These are phyloP conservation scores for Botryosphaeria agaves DNA, from an alignment of 2,329 filamentous ascomycete species.

Conservation along the genomic window DNA sequence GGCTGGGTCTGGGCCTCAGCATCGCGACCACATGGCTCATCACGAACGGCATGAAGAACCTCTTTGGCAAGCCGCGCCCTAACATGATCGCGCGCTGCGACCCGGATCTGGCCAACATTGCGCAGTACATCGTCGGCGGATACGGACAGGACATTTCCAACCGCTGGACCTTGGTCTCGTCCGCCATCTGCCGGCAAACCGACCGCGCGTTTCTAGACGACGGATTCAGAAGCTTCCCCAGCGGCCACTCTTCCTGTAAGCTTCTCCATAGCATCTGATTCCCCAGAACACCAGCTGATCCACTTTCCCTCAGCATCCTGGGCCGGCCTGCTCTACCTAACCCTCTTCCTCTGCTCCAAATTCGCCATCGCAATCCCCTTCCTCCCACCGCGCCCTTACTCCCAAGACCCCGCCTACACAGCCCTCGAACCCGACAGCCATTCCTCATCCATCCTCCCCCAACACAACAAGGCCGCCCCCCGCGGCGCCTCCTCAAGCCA, in stretches of 20 bases:
- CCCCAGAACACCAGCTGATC: neutral
- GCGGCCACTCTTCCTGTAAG: slow-evolving; percentile 53
- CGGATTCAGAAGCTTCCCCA: slow-evolving; percentile 73
- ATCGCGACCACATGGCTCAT: slow-evolving; percentile 60
- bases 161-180: slow-evolving; percentile 54
- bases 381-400: slow-evolving; percentile 33
- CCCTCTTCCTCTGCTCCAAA: slow-evolving; percentile 73
- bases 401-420: slow-evolving; percentile 30
- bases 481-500: neutral
- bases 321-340: slow-evolving; percentile 68
- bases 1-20: slow-evolving; percentile 63
- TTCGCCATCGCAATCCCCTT: slow-evolving; percentile 60
- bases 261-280: no score
- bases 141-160: slow-evolving; percentile 31
- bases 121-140: slow-evolving; percentile 45
- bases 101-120: slow-evolving; percentile 51
- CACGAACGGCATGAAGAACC: slow-evolving; percentile 69
- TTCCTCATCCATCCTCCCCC: neutral
- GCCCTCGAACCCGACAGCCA: slow-evolving; percentile 9
- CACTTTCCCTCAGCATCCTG: slow-evolving; percentile 38
- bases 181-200: slow-evolving; percentile 54
- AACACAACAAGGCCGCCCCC: neutral
- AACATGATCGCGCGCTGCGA: slow-evolving; percentile 53
- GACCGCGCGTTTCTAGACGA: slow-evolving; percentile 49
- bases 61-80: slow-evolving; percentile 47